These are phyloP conservation scores for Wallacemonas sp. DNA, from an alignment of 208 protist species.

Conservation along the genomic window DNA sequence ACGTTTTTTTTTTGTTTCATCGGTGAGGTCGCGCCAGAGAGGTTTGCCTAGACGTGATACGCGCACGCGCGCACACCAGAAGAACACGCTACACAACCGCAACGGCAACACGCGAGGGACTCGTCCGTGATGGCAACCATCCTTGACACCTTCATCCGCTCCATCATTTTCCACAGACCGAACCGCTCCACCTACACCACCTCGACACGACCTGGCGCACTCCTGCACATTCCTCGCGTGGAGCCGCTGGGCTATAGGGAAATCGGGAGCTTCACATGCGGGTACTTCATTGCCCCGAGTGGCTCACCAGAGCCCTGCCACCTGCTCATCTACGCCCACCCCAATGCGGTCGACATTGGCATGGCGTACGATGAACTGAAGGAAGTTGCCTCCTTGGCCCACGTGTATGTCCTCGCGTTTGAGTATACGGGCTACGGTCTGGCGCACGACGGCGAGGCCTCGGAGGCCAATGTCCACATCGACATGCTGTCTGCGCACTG, in stretches of 20 bases:
- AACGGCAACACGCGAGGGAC: no score
- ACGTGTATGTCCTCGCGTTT: slow-evolving; percentile 62
- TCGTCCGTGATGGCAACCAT: slow-evolving; percentile 42
- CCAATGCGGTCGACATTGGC: slow-evolving; percentile 85
- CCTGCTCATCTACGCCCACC: slow-evolving; percentile 82
- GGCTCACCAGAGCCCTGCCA: slow-evolving; percentile 33
- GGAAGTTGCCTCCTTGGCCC: slow-evolving; percentile 50
- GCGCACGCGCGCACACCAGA: background rate
- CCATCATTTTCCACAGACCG: slow-evolving; percentile 69
- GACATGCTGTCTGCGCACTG: slow-evolving; percentile 67
- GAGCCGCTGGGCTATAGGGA: slow-evolving; percentile 41
- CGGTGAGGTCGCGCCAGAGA: no score
- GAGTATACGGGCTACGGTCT: slow-evolving; percentile 89
- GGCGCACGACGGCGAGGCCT: slow-evolving; percentile 35
- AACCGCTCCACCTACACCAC: slow-evolving; percentile 61
- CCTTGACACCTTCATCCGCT: slow-evolving; percentile 68
- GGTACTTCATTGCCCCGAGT: slow-evolving; percentile 49
- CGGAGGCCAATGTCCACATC: slow-evolving; percentile 58
- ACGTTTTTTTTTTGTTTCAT: no score
- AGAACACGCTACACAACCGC: no score
- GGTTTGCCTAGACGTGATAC: no score
- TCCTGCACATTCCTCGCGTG: slow-evolving; percentile 68
- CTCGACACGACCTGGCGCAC: slow-evolving; percentile 31
- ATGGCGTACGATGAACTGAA: slow-evolving; percentile 72
- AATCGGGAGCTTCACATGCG: slow-evolving; percentile 64